Evolutionary conservation across 352 stramenopile genomes (phyloP), one percentile per base, ranked within the genome.

Genomic region (Plasmopara halstedii): DNA sequence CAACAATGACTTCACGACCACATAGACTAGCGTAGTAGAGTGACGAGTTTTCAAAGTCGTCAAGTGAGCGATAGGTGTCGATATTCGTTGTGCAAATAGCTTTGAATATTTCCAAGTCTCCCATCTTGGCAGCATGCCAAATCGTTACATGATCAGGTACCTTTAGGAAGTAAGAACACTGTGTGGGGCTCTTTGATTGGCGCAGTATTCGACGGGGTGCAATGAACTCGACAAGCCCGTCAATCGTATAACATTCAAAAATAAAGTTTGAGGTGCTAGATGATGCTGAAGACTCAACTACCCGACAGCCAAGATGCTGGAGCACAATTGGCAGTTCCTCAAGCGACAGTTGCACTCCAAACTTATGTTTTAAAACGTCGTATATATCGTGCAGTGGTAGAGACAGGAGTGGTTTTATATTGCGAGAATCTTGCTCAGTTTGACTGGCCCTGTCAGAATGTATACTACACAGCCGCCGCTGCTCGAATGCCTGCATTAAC

Each of bases 1-100:
- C 43, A 14, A 64, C 56, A 4, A 22, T 46, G 10, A 41, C 38
- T 41, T 67, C 62, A 17, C 53, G 45, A 2, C 62, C 62, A 38
- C 57, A 67, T 10, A 70, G 46, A 13, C 52, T 64, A 3, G 62
- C 56, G 31, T 70, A 70, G 42, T 70, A 70, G 2, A 70, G 42
- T 38, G 62, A 48, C 2, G 57, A 64, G n/a, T 64, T 67, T 0
- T 51, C 57, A 32, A 67, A 67, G 42, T 61, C 57, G 15, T 70
- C 62, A 6, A 65, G 25, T 19, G 57, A 38, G 1, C 45, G 49
- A 23, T 62, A 71, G 6, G 57, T 57, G 4, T 48, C 42, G n/a
- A 27, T 14, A 18, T 57, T 22, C 33, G 19, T 34, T 0, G 15
- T n/a, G 25, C 58, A 72, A 26, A 72, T 47, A 27, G 39, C 47